A percentile compares a stretch with the other conserved stretches of the same genome.
Conservation (phyloP, 257 asterid species). For the Ajuga chamaepitys region DNA sequence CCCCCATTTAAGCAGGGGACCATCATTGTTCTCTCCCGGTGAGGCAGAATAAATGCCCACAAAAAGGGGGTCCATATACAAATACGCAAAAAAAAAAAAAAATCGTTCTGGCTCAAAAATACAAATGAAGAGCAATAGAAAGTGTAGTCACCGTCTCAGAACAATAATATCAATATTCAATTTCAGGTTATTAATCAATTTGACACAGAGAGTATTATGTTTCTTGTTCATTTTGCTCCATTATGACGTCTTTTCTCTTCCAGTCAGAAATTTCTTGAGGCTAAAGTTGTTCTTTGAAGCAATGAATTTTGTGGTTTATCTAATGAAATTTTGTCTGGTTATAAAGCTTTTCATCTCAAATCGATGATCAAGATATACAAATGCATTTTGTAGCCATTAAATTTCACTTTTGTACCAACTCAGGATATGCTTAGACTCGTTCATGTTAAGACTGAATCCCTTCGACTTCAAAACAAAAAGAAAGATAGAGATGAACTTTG, state of each 20-base stretch:
- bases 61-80: neutral
- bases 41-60: neutral
- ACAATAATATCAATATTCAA: neutral
- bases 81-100: neutral
- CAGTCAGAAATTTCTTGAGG: neutral
- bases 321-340: neutral
- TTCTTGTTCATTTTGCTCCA: too few relatives aligned
- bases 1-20: constrained; percentile 1
- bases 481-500: too few relatives aligned
- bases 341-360: neutral
- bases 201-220: too few relatives aligned
- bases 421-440: too few relatives aligned
- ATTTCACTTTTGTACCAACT: too few relatives aligned
- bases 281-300: neutral
- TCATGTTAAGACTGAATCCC: too few relatives aligned
- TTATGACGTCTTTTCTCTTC: neutral
- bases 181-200: neutral
- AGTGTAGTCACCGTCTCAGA: neutral
- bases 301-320: neutral
- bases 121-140: neutral
- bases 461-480: too few relatives aligned
- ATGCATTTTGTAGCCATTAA: too few relatives aligned
- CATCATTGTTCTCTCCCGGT: too few relatives aligned
- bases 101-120: neutral
- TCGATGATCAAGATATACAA: neutral